Evolutionary conservation across 2,329 filamentous ascomycete genomes (phyloP).

Genomic region (Aspergillus intermedius): DNA sequence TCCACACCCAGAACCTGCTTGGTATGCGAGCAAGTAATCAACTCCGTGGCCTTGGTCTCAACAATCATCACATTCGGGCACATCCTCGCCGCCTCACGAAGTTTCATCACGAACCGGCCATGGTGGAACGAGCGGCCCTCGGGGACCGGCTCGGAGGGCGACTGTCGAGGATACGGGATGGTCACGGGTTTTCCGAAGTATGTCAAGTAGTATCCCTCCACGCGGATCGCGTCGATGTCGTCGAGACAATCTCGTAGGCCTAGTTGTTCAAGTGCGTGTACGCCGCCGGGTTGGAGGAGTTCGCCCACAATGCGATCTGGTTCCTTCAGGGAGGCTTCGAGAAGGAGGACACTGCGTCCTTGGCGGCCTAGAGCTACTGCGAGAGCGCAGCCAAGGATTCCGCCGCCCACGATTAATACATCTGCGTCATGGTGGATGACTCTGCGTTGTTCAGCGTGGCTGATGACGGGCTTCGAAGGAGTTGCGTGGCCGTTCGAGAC

Average conservation of each 20-base stretch:
- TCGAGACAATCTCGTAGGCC: constrained; percentile 79
- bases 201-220: constrained; percentile 80
- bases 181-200: constrained; percentile 67
- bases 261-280: constrained; percentile 70
- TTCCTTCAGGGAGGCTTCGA: constrained; percentile 84
- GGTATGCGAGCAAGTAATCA: constrained; percentile 63
- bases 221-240: constrained; percentile 76
- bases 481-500: constrained; percentile 18
- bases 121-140: constrained; percentile 86
- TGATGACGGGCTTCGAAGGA: constrained; percentile 11
- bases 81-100: constrained; percentile 66
- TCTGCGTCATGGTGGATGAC: constrained; percentile 60
- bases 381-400: constrained; percentile 79
- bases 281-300: constrained; percentile 85
- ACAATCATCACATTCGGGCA: constrained; percentile 83
- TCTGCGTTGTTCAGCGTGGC: constrained; percentile 41
- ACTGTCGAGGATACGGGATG: constrained; percentile 71
- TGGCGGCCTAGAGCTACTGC: constrained; percentile 81
- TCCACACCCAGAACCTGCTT: constrained; percentile 77
- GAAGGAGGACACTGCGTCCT: constrained; percentile 79
- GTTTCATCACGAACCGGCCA: constrained; percentile 78
- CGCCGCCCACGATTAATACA: constrained; percentile 85
- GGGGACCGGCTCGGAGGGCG: constrained; percentile 45
- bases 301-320: constrained; percentile 95
- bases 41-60: constrained; percentile 75